Evolutionary conservation across 2,329 filamentous ascomycete genomes (phyloP).

Genomic region (Alternaria arborescens): DNA sequence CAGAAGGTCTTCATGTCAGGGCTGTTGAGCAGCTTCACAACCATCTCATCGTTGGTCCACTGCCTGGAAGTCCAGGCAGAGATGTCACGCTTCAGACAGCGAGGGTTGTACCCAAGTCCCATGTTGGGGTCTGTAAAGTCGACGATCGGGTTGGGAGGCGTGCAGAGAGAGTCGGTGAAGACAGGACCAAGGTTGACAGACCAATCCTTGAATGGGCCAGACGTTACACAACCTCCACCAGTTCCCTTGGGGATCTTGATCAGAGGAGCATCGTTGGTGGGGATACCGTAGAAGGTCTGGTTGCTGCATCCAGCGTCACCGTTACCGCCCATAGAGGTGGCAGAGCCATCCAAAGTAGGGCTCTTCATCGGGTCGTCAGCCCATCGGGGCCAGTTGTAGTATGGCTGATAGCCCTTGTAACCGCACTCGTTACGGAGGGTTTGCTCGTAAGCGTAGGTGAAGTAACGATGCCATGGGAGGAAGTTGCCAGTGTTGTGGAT

Average conservation of each 20-base stretch:
- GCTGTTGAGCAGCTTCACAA: conserved; percentile 36
- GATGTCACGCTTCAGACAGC: conserved; percentile 51
- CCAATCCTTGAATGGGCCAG: conserved; percentile 61
- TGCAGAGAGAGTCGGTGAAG: conserved; percentile 44
- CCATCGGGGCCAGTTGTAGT: conserved; percentile 44
- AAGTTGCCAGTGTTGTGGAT: conserved; percentile 43
- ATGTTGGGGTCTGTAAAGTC: conserved; percentile 38
- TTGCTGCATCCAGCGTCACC: conserved; percentile 46
- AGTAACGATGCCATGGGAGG: conserved; percentile 40
- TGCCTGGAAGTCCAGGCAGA: conserved; percentile 34
- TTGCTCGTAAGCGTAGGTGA: conserved; percentile 40
- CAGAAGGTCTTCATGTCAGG: conserved; percentile 51
- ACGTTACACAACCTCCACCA: conserved; percentile 63
- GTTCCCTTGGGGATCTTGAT: conserved; percentile 58
- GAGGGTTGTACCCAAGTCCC: conserved; percentile 40
- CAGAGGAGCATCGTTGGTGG: conserved; percentile 26
- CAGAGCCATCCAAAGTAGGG: conserved; percentile 64
- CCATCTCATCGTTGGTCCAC: conserved; percentile 41
- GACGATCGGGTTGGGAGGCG: conserved; percentile 34
- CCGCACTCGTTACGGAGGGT: conserved; percentile 40
- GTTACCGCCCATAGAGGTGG: conserved; percentile 57
- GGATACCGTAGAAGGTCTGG: conserved; percentile 37
- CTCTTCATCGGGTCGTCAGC: conserved; percentile 50
- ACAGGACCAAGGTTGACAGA: conserved; percentile 59
- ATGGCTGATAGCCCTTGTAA: conserved; percentile 42